Base-by-base conservation (phyloP, 2,329 filamentous ascomycete species). In the Sporothrix phasma region DNA sequence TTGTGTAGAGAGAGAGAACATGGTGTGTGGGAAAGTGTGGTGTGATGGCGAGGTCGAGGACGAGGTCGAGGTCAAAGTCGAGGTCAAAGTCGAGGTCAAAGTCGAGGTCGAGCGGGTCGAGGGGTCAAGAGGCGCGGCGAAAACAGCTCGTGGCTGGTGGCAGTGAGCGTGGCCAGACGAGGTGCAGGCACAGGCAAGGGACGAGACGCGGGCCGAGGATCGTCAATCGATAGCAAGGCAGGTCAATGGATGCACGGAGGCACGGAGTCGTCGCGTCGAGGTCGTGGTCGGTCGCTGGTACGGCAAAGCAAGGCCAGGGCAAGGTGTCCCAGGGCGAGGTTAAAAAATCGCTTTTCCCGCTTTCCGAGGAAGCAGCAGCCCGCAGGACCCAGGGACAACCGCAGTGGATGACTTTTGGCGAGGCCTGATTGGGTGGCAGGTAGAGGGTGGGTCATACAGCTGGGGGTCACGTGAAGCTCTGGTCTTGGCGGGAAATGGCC, bases 1-100 rank as follows among this genome's bases (percentile, higher is more conserved):
- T 54, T 65, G 69, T 62, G 66, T 56, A 11, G 67, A 63, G 37
- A 69, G 53, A 11, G 67, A 63, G 37, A 69, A 53, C 68, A 69
- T 69, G 39, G 7, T 7, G 43, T 5, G 13, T 6, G 41, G 11
- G 17, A 17, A 3, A 31, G 15, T 45, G 31, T 39, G 46, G 56
- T 24, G 17, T n/a, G 41, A 51, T 46, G 24, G 29, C n/a, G 60
- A 17, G 22, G 53, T n/a, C n/a, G 15, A 8, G 8, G 47, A 53
- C 13, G 11, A 7, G 4, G 46, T 49, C 47, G 47, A n/a, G 26
- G 29, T 41, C 17, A 26, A n/a, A 37, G n/a, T n/a, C n/a, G n/a
- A n/a, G n/a, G n/a, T n/a, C n/a, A n/a, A n/a, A n/a, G n/a, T n/a
- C n/a, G n/a, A n/a, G n/a, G n/a, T n/a, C n/a, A n/a, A n/a, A n/a